Base-by-base conservation (phyloP, 306 rosid species). In the Prunus salicina region DNA sequence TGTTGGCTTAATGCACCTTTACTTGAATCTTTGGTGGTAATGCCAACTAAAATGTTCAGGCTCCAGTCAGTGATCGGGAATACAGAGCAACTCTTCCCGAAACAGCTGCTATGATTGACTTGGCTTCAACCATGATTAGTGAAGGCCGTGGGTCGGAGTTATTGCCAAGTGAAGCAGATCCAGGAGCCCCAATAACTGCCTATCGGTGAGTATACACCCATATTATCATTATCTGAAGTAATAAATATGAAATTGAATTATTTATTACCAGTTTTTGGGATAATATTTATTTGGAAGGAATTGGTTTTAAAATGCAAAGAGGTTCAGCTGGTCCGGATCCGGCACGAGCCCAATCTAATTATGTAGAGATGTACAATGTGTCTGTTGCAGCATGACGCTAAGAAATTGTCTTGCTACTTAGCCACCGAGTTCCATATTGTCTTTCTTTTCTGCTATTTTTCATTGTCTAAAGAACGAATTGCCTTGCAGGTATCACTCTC, bases 31-130 rank as follows among this genome's bases (percentile, higher is more conserved):
- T 74, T 72, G 64, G 61, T 81, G 55, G 34, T 57, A 76, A 58
- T 73, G 55, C 79, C 71, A 66, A 53, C 83, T 71, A 76, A 64
- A 79, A 71, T 83, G 67, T 74, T 79, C 86, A 96, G 99, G 99
- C 98, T 78, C 99, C 99, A 60, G 99, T 96, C 74, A 96, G 98
- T 81, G 99, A 92, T 80, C 80, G 99, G 68, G 99, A 96, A 83
- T 96, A 92, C 81, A 88, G 79, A 76, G 93, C 99, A 50, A 92
- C 93, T 75, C 96, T 96, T 80, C 97, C 97, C 45, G 89, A 91
- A 81, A 96, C 99, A 79, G 93, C 99, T 50, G 64, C 90, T 81
- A 78, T 92, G 98, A 92, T 96, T 81, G 99, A 96, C 87, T 78
- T 96, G 87, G 98, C 99, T 81, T 90, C 97, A 67, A 87, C 82